Percentiles rank a stretch among this genome's conserved stretches.
These are phyloP conservation scores for Penicillium antarcticum DNA, from an alignment of 495 filamentous ascomycete genomes.

Conservation along the genomic window DNA sequence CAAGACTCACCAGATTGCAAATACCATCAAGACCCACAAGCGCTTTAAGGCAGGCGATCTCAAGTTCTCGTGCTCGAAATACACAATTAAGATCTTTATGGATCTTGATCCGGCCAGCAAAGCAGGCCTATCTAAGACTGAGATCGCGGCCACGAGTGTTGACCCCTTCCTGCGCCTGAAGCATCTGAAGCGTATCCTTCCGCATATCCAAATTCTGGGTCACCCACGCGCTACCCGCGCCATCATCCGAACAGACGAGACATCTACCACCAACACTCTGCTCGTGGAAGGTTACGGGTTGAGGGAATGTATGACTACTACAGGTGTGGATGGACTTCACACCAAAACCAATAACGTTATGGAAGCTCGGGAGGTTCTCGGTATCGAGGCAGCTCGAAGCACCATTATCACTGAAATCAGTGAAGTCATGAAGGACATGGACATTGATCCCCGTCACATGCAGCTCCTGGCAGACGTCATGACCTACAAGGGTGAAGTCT, in stretches of 20 bases:
- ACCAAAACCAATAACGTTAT: constrained; percentile 83
- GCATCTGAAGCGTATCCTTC: constrained; percentile 76
- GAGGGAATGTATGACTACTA: constrained; percentile 83
- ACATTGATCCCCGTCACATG: constrained; percentile 98
- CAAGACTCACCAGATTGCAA: constrained; percentile 60
- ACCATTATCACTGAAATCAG: constrained; percentile 81
- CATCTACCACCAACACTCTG: constrained; percentile 58
- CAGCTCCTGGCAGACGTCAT: constrained; percentile 97
- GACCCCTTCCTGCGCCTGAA: constrained; percentile 81
- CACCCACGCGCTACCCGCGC: constrained; percentile 83
- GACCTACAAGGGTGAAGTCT: constrained; percentile 97
- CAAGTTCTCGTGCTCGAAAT: constrained; percentile 39
- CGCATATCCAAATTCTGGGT: constrained; percentile 75
- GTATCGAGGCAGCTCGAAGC: constrained; percentile 88
- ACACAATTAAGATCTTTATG: constrained; percentile 56
- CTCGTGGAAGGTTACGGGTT: constrained; percentile 95
- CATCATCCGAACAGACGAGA: constrained; percentile 77
- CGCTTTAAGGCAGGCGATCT: constrained; percentile 69
- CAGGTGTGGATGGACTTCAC: constrained; percentile 72
- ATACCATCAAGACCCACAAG: constrained; percentile 70
- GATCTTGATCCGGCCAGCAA: constrained; percentile 56
- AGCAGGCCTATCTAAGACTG: constrained; percentile 50
- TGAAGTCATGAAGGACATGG: constrained; percentile 84
- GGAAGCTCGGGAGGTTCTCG: constrained; percentile 88
- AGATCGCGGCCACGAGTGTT: constrained; percentile 49